Base-by-base conservation (phyloP, 192 early-diverging fungal genomes). In the Endogone sp. region DNA sequence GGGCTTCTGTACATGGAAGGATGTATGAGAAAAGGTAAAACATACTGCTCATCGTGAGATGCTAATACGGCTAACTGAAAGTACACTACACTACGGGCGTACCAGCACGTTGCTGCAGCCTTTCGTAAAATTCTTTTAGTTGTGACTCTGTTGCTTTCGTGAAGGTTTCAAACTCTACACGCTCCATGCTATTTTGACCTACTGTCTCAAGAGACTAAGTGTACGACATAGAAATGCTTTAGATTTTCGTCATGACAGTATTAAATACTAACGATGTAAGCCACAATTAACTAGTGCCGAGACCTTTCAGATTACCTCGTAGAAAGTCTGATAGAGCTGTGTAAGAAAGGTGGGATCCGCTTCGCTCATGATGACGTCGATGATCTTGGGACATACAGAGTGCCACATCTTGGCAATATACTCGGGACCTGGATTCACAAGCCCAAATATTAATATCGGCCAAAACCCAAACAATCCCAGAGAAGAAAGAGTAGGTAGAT, bases 331-430 rank as follows among this genome's bases (percentile, higher is more conserved):
- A 66, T 91, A 97, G 55, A 95, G 83, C 71, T 90, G 86, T 67
- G 86, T 77, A 54, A 93, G 81, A 75, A 95, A 94, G 3, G 79
- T 77, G 58, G 89, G 83, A 81, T 99, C 98, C 9, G 88, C 82
- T 73, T 98, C 96, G 60, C 77, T 85, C 37, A 73, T 81, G 70
- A 98, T 90, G 65, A 89, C 84, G 30, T 95, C 87, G 56, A 94
- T 69, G 66, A 97, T 82, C 74, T 93, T 92, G 32, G 83, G 76
- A 73, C 85, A 89, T 25, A 95, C 86, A 9, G 81, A 76, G 32
- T 80, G 77, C 94, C 95, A 98, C 69, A 89, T 83, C 54, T 79
- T 83, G 37, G 82, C 57, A 8, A 92, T 72, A 57, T 92, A 80
- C 29, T 80, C 80, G 6, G 65, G 74, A 61, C 69, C 71, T 60